These are phyloP conservation scores for Fusarium sp. DNA, from an alignment of 2,329 filamentous ascomycete genomes.

Conservation along the genomic window DNA sequence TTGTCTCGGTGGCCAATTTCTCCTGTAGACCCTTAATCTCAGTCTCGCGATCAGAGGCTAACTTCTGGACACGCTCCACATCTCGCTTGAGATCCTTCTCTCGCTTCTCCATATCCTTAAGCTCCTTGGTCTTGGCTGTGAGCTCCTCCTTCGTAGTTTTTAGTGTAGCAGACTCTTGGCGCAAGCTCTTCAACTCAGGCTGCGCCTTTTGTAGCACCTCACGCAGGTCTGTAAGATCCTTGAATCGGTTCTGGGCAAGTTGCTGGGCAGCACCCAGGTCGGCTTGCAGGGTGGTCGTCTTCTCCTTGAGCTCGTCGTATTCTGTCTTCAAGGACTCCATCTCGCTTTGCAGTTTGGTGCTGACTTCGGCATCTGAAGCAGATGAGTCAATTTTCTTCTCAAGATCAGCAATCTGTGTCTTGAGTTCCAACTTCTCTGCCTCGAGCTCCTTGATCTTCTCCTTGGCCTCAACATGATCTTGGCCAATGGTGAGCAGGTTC, in stretches of 20 bases:
- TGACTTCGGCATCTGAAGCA: conserved; percentile 51
- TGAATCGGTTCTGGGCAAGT: conserved; percentile 86
- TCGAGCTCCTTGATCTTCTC: conserved; percentile 77
- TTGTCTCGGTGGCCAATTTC: conserved; percentile 78
- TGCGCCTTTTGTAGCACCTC: conserved; percentile 86
- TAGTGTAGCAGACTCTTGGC: conserved; percentile 78
- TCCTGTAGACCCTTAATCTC: conserved; percentile 83
- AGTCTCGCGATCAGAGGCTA: conserved; percentile 75
- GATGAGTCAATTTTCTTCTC: conserved; percentile 72
- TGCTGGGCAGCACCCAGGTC: conserved; percentile 88
- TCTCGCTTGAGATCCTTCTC: conserved; percentile 86
- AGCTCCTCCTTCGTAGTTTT: conserved; percentile 82
- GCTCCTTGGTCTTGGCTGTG: conserved; percentile 62
- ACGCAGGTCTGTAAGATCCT: conserved; percentile 82
- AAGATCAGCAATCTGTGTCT: conserved; percentile 69
- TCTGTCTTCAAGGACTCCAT: conserved; percentile 64
- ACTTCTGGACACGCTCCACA: conserved; percentile 73
- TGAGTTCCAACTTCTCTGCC: conserved; percentile 72
- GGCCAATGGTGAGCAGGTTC: conserved; percentile 79
- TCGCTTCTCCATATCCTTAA: conserved; percentile 80
- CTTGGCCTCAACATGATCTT: conserved; percentile 85
- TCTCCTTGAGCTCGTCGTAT: conserved; percentile 74
- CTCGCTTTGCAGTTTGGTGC: conserved; percentile 67
- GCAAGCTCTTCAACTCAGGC: conserved; percentile 81
- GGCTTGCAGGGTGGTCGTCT: conserved; percentile 75